Evolutionary conservation across 805 yeast species (phyloP).

Genomic region (Teunomyces cretensis): DNA sequence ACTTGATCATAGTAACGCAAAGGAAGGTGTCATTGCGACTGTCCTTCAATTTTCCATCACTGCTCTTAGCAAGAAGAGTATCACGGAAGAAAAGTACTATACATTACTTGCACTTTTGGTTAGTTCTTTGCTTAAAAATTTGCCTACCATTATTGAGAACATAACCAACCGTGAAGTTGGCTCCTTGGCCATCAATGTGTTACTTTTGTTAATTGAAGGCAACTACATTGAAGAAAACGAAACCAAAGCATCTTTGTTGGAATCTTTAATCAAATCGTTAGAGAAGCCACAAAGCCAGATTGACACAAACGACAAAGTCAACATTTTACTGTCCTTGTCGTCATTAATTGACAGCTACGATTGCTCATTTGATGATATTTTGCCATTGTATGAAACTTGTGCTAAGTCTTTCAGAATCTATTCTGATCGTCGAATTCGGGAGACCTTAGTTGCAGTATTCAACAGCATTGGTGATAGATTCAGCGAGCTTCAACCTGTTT

Average conservation of each 20-base stretch:
- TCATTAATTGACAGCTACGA: conserved; percentile 53
- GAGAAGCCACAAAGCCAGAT: conserved; percentile 57
- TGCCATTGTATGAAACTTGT: conserved; percentile 47
- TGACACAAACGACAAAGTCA: conserved; percentile 51
- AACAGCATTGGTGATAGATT: conserved; percentile 55
- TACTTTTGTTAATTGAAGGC: conserved; percentile 54
- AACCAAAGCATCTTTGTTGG: conserved; percentile 52
- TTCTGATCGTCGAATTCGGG: conserved; percentile 61
- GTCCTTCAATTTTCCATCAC: conserved; percentile 55
- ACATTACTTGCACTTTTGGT: conserved; percentile 57
- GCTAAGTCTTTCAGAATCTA: conserved; percentile 60
- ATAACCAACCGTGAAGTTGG: conserved; percentile 46
- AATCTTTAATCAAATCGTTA: conserved; percentile 58
- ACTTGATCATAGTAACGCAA: conserved; percentile 55
- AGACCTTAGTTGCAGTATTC: conserved; percentile 59
- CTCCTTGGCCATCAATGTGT: conserved; percentile 50
- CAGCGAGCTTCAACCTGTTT: conserved; percentile 39
- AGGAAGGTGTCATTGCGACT: conserved; percentile 60
- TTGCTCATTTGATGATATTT: conserved; percentile 51
- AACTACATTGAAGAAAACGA: conserved; percentile 56
- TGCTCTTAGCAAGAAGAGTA: conserved; percentile 42
- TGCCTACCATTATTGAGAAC: conserved; percentile 50
- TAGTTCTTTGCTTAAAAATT: conserved; percentile 49
- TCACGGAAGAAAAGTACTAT: conserved; percentile 40
- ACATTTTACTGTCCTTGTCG: conserved; percentile 57